Evolutionary conservation across 495 filamentous ascomycete genomes (phyloP).

Genomic region (Penicillium chermesinum): DNA sequence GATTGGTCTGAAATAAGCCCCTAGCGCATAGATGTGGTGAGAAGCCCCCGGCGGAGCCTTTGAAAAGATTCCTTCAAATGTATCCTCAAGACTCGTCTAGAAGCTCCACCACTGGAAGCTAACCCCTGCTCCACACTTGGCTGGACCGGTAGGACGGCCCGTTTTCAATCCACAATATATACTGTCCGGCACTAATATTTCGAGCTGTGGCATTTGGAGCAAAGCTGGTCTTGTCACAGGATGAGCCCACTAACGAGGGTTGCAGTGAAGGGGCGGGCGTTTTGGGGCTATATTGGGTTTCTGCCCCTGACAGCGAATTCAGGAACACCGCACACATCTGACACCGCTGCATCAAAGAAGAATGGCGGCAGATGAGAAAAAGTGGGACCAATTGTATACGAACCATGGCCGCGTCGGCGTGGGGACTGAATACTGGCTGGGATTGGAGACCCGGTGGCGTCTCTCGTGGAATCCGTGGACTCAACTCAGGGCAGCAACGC

Average conservation of each 20-base stretch:
- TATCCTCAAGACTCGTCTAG: background rate
- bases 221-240: background rate
- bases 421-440: slow-evolving; percentile 1
- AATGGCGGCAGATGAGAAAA: slow-evolving; percentile 1
- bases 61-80: background rate
- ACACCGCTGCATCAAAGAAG: background rate
- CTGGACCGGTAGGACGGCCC: slow-evolving; percentile 4
- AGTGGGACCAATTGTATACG: background rate
- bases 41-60: background rate
- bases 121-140: slow-evolving; percentile 2
- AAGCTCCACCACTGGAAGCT: slow-evolving; percentile 1
- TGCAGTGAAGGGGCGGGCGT: background rate
- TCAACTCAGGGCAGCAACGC: background rate
- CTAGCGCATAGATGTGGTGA: background rate
- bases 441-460: slow-evolving; percentile 8
- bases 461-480: background rate
- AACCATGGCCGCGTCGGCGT: background rate
- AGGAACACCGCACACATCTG: background rate
- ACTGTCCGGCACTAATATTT: background rate
- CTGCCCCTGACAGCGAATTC: background rate
- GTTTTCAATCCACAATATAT: background rate
- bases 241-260: background rate
- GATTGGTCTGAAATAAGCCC: slow-evolving; percentile 6
- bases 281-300: background rate
- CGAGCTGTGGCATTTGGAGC: background rate